Evolutionary conservation across 495 filamentous ascomycete species (phyloP), one percentile per base, ranked within the genome.

Genomic region (Neurospora sp.): DNA sequence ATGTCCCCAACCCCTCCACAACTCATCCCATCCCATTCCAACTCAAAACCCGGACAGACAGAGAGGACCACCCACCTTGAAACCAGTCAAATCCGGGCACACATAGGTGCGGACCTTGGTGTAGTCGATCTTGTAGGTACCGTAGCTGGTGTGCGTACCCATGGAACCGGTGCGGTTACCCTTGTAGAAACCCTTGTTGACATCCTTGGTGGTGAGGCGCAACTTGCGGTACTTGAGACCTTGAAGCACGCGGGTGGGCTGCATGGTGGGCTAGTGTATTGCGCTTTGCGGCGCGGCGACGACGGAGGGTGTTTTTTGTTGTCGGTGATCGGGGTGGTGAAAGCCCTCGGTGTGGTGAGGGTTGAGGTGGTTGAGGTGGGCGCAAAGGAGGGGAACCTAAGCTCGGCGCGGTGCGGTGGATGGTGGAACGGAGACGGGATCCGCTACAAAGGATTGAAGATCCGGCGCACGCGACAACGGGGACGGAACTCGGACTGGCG

Each of bases 131-230:
- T 89, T 80, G 81, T 94, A 99, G 40, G 90, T 89, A 79, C 95
- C 94, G 81, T 90, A 87, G 80, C 92, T 93, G 22, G 93, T 94
- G 82, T 97, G 95, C 40, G 84, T 80, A 74, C 96, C 96, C 89
- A 95, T 93, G 44, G 90, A 88, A 14, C 96, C 96, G 1, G 92
- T 89, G 31, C 95, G 86, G 73, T 89, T 98, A 79, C 96, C 96
- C 85, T 98, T 98, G 89, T 98, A 98, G 88, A 90, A 99, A 69
- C 93, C 96, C 80, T 94, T 93, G 79, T 91, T 91, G 83, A 93
- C 90, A 80, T 92, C 89, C 83, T 99, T 99, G 74, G 96, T 98
- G 5, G 92, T 97, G 71, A 99, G 86, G 22, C 85, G 84, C 59
- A 92, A 84, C 70, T 91, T 90, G 78, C 92, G 89, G 76, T 82